phyloP scores from a whole-genome alignment of 306 rosid genomes.

The Quercus agrifolia region DNA sequence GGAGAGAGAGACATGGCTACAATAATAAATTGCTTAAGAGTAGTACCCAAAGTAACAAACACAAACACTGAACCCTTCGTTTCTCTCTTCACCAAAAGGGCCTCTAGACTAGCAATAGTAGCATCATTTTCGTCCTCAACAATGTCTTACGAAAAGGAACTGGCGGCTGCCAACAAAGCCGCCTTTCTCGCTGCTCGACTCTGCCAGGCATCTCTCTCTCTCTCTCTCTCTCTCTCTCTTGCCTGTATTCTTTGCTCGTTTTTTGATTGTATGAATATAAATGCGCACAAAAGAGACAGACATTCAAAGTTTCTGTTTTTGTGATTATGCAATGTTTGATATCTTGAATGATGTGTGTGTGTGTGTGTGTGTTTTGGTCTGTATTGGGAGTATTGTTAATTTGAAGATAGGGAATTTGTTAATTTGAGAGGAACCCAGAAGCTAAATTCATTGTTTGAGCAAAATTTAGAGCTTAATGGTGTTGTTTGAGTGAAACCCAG shows the following conservation, averaged over 20 bases:
- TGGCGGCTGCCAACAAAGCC: constrained; percentile 85
- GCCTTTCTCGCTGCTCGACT: constrained; percentile 83
- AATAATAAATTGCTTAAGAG: constrained; percentile 22
- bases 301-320: background rate
- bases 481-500: background rate
- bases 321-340: background rate
- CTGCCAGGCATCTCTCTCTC: constrained; percentile 61
- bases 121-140: constrained; percentile 30
- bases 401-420: background rate
- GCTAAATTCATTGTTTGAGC: background rate
- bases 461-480: background rate
- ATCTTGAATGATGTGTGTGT: background rate
- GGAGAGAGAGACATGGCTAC: constrained; percentile 6
- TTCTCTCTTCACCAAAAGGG: constrained; percentile 3
- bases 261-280: background rate
- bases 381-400: too few species aligned
- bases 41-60: constrained; percentile 21
- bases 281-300: background rate
- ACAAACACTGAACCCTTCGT: constrained; percentile 9
- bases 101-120: constrained; percentile 8
- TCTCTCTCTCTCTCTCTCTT: background rate
- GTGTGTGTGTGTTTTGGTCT: background rate
- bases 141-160: constrained; percentile 86
- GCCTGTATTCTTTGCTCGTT: background rate
- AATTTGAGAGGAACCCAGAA: constrained; percentile 4